These are phyloP conservation scores for Haplographium delicatum DNA, from an alignment of 495 filamentous ascomycete species.

Conservation along the genomic window DNA sequence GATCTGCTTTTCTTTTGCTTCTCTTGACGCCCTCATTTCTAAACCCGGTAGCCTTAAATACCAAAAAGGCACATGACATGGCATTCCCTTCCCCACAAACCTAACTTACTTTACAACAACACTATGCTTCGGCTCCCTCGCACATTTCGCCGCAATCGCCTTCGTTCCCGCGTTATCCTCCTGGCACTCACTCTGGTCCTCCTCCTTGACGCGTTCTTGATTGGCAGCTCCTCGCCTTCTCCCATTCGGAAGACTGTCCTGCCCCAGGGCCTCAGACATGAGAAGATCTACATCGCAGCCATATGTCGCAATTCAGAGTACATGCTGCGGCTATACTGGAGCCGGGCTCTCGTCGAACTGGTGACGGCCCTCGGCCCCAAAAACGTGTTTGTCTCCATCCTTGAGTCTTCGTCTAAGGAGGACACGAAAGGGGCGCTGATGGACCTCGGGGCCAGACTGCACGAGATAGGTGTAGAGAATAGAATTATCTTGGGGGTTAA, in stretches of 20 bases:
- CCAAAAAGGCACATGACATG: slow-evolving; percentile 1
- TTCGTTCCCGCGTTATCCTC: neutral
- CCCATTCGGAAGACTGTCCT: neutral
- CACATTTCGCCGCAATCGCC: neutral
- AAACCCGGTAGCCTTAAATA: neutral
- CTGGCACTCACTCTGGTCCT: slow-evolving; percentile 5
- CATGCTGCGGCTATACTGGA: slow-evolving; percentile 60
- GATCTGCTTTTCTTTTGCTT: neutral
- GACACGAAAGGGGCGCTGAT: slow-evolving; percentile 58
- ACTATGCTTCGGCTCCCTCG: slow-evolving; percentile 7
- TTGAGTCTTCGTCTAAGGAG: slow-evolving; percentile 70
- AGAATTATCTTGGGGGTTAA: slow-evolving; percentile 41
- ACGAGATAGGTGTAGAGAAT: slow-evolving; percentile 43
- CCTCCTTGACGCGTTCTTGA: slow-evolving; percentile 9
- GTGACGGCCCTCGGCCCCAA: slow-evolving; percentile 49
- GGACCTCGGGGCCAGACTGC: slow-evolving; percentile 53
- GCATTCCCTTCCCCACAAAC: neutral
- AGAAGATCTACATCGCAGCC: slow-evolving; percentile 56
- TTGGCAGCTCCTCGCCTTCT: neutral
- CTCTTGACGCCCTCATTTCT: neutral
- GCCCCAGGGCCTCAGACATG: neutral
- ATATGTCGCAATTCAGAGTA: slow-evolving; percentile 67
- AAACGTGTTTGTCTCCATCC: slow-evolving; percentile 67
- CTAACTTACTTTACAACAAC: neutral
- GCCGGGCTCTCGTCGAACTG: slow-evolving; percentile 50